Base-by-base conservation (phyloP, 768 basidiomycete genomes). In the Lactarius hengduanensis region DNA sequence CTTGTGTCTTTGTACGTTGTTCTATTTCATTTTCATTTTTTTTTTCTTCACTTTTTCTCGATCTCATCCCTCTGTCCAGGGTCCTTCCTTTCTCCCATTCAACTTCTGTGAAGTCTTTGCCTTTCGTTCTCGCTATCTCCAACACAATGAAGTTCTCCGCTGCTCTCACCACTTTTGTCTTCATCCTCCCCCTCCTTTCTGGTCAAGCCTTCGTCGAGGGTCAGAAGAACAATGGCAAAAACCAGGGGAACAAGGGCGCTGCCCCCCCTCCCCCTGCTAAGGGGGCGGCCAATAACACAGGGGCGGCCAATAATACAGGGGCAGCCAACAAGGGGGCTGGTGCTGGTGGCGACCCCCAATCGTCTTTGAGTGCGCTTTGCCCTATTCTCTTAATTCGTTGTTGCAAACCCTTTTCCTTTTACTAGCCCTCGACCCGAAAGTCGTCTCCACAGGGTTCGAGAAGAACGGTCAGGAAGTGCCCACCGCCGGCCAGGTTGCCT, bases 361-460 rank as follows among this genome's bases (percentile, higher is more conserved):
- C 74, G 13, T 84, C 82, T 1, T 67, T 81, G 45, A 80, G 76
- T 77, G 56, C 13, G 76, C 45, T 26, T 55, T n/a, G 38, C 15
- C 15, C 64, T 3, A 0, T 30, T 56, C 2, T 10, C 10, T 10
- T 4, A 41, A 41, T 41, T 53, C 5, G 38, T 13, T 28, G 8
- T 47, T 47, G 26, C 30, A 28, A 22, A 16, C 45, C 50, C 61
- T 20, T 32, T 34, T 18, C 18, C 16, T 32, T 36, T 16, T 6
- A 50, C n/a, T 34, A 76, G 76, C 79, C 13, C 81, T 86, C 54
- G 71, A 80, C 36, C 76, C 82, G 45, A 76, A 75, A 3, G 82
- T 89, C 30, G 79, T 91, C 64, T 83, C 84, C 15, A 67, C 72
- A 4, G 83, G 83, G n/a, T 87, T 89, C 65, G 80, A 77, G 18